Conservation (phyloP, 2,329 filamentous ascomycete species). For the Achaetomium macrosporum region DNA sequence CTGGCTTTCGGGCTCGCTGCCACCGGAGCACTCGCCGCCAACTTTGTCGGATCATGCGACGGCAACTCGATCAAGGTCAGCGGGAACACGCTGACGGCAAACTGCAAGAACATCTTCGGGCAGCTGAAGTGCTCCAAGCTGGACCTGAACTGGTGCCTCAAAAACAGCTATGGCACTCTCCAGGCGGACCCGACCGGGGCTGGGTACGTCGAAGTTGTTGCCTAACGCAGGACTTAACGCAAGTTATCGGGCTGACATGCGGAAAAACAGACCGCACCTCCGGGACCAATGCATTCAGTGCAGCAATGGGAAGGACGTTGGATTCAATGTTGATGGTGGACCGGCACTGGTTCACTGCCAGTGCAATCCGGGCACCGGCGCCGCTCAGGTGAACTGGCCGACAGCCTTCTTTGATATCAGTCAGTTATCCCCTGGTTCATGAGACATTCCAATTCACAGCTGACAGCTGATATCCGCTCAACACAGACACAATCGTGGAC, state of each 20-base stretch:
- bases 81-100: constrained; percentile 19
- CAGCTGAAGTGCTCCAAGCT: constrained; percentile 19
- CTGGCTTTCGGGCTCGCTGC: constrained; percentile 3
- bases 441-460: no score
- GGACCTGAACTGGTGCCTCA: constrained; percentile 22
- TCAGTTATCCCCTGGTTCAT: constrained; percentile 5
- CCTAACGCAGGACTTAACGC: no score
- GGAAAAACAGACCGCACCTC: constrained; percentile 15
- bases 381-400: constrained; percentile 20
- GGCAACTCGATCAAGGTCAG: constrained; percentile 18
- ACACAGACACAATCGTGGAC: constrained; percentile 22
- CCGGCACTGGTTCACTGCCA: constrained; percentile 20
- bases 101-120: constrained; percentile 22
- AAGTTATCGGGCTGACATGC: no score
- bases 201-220: no score
- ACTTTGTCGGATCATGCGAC: constrained; percentile 21
- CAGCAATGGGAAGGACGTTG: constrained; percentile 17
- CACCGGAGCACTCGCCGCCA: constrained; percentile 4
- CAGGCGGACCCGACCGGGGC: constrained; percentile 16
- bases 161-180: constrained; percentile 20
- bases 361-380: constrained; percentile 23
- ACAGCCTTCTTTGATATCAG: constrained; percentile 22
- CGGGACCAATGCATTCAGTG: constrained; percentile 24
- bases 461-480: background rate
- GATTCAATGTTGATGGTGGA: constrained; percentile 14